These are phyloP conservation scores for Eucalyptus pauciflora DNA, from an alignment of 345 rosid species.

Conservation along the genomic window DNA sequence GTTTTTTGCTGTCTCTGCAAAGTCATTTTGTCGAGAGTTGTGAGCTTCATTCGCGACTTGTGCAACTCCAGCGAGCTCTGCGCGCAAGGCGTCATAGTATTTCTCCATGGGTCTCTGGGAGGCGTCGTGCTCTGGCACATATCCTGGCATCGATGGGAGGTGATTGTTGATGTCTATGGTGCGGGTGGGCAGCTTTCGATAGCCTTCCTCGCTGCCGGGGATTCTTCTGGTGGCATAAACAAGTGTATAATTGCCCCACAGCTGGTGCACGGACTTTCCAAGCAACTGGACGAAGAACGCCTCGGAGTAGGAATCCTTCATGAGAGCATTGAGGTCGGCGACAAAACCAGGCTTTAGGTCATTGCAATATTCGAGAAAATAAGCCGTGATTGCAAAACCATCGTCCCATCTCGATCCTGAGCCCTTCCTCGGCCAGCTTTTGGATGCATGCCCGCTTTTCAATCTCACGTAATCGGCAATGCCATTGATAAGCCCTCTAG, in stretches of 20 bases:
- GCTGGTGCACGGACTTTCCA: neutral
- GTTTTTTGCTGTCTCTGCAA: too few relatives aligned
- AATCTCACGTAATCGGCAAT: neutral
- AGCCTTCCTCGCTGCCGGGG: neutral
- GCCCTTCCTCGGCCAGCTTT: neutral
- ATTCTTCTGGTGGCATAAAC: neutral
- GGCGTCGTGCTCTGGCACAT: too few relatives aligned
- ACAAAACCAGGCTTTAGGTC: neutral
- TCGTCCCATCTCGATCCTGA: neutral
- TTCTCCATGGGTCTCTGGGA: too few relatives aligned
- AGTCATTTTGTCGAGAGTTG: too few relatives aligned
- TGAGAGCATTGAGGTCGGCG: neutral
- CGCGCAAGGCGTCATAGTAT: too few relatives aligned
- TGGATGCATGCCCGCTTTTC: neutral
- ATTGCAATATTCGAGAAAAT: slow-evolving; percentile 1
- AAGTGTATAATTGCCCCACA: neutral
- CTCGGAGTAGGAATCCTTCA: neutral
- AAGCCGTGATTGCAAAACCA: neutral
- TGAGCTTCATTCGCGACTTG: too few relatives aligned
- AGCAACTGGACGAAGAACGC: neutral
- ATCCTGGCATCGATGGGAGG: neutral
- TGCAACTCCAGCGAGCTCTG: too few relatives aligned
- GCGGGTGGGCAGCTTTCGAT: neutral
- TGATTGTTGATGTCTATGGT: neutral
- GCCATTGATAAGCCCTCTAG: neutral